A percentile compares a stretch with the other conserved stretches of the same genome.
Conservation (phyloP, 495 filamentous ascomycete species). For the Jackrogersella multiformis region DNA sequence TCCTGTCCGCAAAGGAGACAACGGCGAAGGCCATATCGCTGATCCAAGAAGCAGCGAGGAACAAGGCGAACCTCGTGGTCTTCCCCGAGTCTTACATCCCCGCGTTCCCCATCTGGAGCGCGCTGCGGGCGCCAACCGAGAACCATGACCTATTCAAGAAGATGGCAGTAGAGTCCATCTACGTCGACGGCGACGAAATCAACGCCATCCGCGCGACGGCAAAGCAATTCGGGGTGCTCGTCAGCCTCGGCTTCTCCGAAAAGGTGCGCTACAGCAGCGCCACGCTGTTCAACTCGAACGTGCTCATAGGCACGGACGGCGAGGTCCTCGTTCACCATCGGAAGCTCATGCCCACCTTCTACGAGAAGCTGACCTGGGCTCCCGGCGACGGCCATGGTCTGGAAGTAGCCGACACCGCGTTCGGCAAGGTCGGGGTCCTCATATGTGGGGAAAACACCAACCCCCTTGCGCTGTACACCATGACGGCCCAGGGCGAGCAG, state of each 20-base stretch:
- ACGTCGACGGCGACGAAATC: constrained; percentile 51
- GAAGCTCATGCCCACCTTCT: constrained; percentile 53
- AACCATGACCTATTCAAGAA: constrained; percentile 48
- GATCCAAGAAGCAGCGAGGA: constrained; percentile 51
- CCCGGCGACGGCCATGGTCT: constrained; percentile 50
- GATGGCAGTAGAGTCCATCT: constrained; percentile 44
- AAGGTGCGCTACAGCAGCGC: constrained; percentile 45
- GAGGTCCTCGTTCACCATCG: constrained; percentile 50
- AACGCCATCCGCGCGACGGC: constrained; percentile 41
- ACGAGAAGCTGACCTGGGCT: constrained; percentile 51
- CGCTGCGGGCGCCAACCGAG: constrained; percentile 44
- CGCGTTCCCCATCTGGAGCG: constrained; percentile 51
- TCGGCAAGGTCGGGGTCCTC: constrained; percentile 45
- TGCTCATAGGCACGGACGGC: constrained; percentile 46
- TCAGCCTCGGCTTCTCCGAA: constrained; percentile 51
- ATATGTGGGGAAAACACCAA: constrained; percentile 57
- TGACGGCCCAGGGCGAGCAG: constrained; percentile 44
- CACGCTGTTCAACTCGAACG: constrained; percentile 50
- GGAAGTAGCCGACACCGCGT: constrained; percentile 36
- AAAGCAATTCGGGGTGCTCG: constrained; percentile 33
- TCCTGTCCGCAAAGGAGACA: constrained; percentile 48
- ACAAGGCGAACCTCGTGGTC: constrained; percentile 53
- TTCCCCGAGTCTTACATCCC: constrained; percentile 59
- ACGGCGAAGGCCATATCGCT: constrained; percentile 50
- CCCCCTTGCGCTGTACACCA: constrained; percentile 44